Evolutionary conservation across 371 early-diverging fungal genomes (phyloP).

Genomic region (Fennellomyces sp.): DNA sequence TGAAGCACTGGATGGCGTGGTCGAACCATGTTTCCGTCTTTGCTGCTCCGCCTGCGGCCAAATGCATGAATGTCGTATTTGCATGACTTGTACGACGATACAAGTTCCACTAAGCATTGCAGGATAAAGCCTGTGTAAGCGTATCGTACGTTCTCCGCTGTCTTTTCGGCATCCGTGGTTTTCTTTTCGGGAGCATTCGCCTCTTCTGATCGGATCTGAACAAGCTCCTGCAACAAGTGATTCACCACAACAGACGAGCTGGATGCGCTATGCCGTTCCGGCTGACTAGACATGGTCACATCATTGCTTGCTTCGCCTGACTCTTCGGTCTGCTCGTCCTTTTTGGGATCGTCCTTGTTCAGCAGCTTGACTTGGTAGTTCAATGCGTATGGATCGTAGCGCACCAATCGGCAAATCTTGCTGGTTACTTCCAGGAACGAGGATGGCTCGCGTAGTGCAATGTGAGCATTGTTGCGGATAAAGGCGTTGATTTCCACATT

Average conservation of each 20-base stretch:
- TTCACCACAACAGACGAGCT: conserved; percentile 36
- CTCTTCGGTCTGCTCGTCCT: conserved; percentile 8
- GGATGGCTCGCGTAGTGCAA: conserved; percentile 76
- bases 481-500: conserved; percentile 74
- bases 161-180: conserved; percentile 19
- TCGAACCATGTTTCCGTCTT: conserved; percentile 33
- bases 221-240: conserved; percentile 41
- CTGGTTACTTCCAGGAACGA: conserved; percentile 71
- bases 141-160: conserved; percentile 43
- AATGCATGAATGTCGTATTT: conserved; percentile 73
- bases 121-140: conserved; percentile 83
- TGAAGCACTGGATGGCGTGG: conserved; percentile 42
- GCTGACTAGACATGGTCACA: conserved; percentile 7
- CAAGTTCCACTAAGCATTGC: conserved; percentile 85
- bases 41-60: conserved; percentile 55
- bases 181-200: conserved; percentile 12
- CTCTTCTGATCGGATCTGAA: conserved; percentile 26
- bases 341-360: conserved; percentile 22
- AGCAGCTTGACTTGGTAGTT: conserved; percentile 56
- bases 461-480: conserved; percentile 70
- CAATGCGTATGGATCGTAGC: conserved; percentile 59
- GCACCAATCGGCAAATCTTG: conserved; percentile 68
- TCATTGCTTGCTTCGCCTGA: conserved; percentile 6
- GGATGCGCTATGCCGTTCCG: conserved; percentile 4
- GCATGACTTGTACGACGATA: conserved; percentile 84